Evolutionary conservation across 108 stramenopile genomes (phyloP).

Genomic region (Pseudonitzschia pungens): DNA sequence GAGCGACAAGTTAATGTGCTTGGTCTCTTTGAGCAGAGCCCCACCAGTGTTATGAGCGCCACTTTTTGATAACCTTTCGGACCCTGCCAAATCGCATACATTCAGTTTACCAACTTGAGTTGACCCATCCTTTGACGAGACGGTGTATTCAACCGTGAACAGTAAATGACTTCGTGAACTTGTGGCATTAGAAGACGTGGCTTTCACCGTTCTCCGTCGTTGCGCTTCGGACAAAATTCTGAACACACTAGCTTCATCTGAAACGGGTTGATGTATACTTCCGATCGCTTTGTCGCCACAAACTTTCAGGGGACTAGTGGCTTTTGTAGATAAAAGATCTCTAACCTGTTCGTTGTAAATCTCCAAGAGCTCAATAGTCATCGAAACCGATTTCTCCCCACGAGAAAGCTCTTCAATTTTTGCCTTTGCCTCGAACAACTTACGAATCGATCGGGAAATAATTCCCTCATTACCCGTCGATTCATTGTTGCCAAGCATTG

Average conservation of each 20-base stretch:
- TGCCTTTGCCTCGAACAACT: conserved; percentile 75
- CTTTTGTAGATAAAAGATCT: conserved; percentile 71
- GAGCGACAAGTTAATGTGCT: conserved; percentile 86
- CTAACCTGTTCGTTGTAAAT: conserved; percentile 97
- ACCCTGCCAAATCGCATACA: conserved; percentile 91
- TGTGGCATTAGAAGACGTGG: conserved; percentile 82
- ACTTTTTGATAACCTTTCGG: conserved; percentile 87
- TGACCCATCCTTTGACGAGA: conserved; percentile 45
- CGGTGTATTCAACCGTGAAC: conserved; percentile 79
- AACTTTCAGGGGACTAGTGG: conserved; percentile 47
- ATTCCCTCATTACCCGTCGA: conserved; percentile 55
- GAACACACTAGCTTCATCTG: conserved; percentile 50
- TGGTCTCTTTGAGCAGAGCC: conserved; percentile 75
- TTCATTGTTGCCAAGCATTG: conserved; percentile 78
- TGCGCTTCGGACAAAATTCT: conserved; percentile 61
- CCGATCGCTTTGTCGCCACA: conserved; percentile 70
- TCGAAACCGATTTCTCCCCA: conserved; percentile 55
- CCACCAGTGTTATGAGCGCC: conserved; percentile 66
- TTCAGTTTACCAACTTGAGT: conserved; percentile 65
- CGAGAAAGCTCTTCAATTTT: conserved; percentile 48
- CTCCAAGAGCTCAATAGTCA: conserved; percentile 92
- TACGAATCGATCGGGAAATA: conserved; percentile 66
- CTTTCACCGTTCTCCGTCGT: conserved; percentile 72
- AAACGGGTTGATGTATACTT: conserved; percentile 45
- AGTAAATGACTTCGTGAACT: conserved; percentile 83